A percentile compares a stretch with the other conserved stretches of the same genome.
These are phyloP conservation scores for Draba incana DNA, from an alignment of 345 rosid genomes.

Conservation along the genomic window DNA sequence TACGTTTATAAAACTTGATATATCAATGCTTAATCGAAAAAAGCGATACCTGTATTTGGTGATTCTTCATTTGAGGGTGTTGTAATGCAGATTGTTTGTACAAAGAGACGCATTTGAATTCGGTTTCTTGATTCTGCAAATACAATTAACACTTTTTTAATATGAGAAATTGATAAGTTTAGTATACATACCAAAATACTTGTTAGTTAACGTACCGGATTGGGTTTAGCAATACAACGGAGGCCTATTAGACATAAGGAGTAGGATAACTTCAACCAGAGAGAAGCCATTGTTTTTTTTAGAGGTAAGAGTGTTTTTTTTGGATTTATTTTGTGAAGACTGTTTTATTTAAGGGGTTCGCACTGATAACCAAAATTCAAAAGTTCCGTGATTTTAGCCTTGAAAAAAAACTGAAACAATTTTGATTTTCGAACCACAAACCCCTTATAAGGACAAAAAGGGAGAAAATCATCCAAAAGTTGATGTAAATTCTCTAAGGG, in stretches of 20 bases:
- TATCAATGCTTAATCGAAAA: not conserved
- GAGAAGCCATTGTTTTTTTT: conserved; percentile 22
- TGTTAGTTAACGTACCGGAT: conserved; percentile 19
- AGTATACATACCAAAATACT: not conserved
- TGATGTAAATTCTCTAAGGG: too few relatives aligned
- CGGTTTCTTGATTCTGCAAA: conserved; percentile 30
- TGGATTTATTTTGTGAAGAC: too few relatives aligned
- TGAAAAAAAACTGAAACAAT: not conserved
- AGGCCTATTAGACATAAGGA: conserved; percentile 2
- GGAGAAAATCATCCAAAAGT: not conserved
- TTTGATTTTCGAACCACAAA: not conserved
- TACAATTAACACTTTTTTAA: not conserved
- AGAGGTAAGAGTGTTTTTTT: not conserved
- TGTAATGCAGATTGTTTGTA: conserved; percentile 28
- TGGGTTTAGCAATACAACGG: conserved; percentile 24
- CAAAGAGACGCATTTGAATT: conserved; percentile 31
- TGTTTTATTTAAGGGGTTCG: not conserved
- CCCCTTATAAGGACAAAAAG: not conserved
- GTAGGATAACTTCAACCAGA: conserved; percentile 27
- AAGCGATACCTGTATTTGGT: conserved; percentile 16
- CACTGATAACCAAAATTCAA: conserved; percentile 19
- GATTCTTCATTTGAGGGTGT: conserved; percentile 30
- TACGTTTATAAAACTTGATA: conserved; percentile 1
- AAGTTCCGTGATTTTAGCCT: not conserved
- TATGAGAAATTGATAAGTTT: not conserved